Evolutionary conservation across 2,329 filamentous ascomycete genomes (phyloP).

Genomic region (Microcyclosporella mali): DNA sequence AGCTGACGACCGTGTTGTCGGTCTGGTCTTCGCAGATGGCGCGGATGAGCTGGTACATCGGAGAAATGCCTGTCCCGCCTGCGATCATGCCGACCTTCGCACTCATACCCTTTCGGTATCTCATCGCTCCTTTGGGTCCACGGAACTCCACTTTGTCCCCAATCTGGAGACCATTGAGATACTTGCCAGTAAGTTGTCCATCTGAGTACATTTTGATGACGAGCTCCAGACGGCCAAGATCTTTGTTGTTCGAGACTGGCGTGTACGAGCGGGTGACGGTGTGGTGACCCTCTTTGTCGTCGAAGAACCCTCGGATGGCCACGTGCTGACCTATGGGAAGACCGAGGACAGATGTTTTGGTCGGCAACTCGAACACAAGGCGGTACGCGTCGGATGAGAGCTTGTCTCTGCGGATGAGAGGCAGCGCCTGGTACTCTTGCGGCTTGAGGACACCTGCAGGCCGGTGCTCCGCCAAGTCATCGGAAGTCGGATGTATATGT

Average conservation of each 20-base stretch:
- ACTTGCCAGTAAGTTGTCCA: constrained; percentile 43
- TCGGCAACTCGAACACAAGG: constrained; percentile 26
- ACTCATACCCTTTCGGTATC: constrained; percentile 41
- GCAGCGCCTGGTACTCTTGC: constrained; percentile 43
- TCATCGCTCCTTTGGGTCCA: constrained; percentile 54
- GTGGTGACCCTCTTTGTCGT: constrained; percentile 11
- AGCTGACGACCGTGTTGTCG: constrained; percentile 51
- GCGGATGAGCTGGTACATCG: constrained; percentile 58
- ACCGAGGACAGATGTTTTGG: constrained; percentile 23
- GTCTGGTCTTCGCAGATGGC: constrained; percentile 57
- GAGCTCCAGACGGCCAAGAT: constrained; percentile 45
- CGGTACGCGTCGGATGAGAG: constrained; percentile 21
- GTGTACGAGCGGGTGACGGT: constrained; percentile 21
- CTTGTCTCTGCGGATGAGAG: constrained; percentile 30
- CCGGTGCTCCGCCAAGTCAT: neutral
- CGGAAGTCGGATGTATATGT: constrained; percentile 32
- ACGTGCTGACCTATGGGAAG: constrained; percentile 34
- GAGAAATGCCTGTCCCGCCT: constrained; percentile 48
- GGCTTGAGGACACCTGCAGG: constrained; percentile 21
- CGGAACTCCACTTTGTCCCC: constrained; percentile 46
- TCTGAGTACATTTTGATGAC: constrained; percentile 49
- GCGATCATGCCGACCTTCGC: constrained; percentile 51
- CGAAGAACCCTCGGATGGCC: constrained; percentile 24
- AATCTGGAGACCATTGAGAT: constrained; percentile 43
- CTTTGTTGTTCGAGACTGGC: constrained; percentile 28